Evolutionary conservation across 805 yeast species (phyloP).

Genomic region (Metschnikowia santaceciliae): DNA sequence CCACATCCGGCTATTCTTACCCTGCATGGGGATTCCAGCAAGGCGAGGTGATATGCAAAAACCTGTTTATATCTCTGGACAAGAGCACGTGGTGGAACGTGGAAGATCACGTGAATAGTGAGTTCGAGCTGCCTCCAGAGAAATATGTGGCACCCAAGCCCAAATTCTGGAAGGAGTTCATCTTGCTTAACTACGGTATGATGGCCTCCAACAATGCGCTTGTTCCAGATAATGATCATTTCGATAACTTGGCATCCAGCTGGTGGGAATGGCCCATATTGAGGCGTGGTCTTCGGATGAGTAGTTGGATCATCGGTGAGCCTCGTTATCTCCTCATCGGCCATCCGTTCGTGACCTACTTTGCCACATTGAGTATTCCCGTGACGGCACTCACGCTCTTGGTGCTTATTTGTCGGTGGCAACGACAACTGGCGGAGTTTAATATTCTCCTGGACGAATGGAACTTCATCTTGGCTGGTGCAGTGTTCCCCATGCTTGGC

Average conservation of each 20-base stretch:
- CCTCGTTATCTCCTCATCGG: conserved; percentile 59
- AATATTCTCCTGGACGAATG: conserved; percentile 24
- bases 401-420: conserved; percentile 25
- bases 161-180: conserved; percentile 69
- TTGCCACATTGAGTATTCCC: conserved; percentile 26
- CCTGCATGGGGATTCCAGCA: conserved; percentile 87
- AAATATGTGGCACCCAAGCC: conserved; percentile 50
- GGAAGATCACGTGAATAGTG: conserved; percentile 60
- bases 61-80: conserved; percentile 48
- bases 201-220: conserved; percentile 81
- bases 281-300: conserved; percentile 69
- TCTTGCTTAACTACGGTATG: conserved; percentile 74
- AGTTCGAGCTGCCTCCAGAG: conserved; percentile 31
- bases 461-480: conserved; percentile 27
- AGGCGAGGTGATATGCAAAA: conserved; percentile 71
- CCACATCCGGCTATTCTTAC: conserved; percentile 63
- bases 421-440: conserved; percentile 26
- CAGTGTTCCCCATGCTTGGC: conserved; percentile 35
- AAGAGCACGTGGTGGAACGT: conserved; percentile 78
- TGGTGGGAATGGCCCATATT: conserved; percentile 93
- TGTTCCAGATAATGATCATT: conserved; percentile 69
- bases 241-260: conserved; percentile 64
- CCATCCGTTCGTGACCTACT: conserved; percentile 75
- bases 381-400: conserved; percentile 20
- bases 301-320: conserved; percentile 61